Percentiles rank a stretch among this genome's conserved stretches.
Conservation (phyloP, 2,329 filamentous ascomycete species). For the Stagonosporopsis chrysanthemi region DNA sequence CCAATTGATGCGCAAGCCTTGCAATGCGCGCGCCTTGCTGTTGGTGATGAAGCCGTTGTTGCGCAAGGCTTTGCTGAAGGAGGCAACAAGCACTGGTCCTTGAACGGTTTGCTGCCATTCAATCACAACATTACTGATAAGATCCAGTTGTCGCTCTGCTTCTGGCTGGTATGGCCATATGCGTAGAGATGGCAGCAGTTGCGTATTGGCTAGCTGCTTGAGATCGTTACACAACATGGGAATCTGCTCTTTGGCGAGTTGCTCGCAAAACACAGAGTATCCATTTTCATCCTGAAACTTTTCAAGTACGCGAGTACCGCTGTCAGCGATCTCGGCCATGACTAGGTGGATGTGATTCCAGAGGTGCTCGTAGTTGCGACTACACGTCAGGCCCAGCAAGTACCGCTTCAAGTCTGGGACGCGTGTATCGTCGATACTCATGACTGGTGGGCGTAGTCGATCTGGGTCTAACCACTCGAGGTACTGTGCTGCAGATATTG, state of each 20-base stretch:
- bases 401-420: slow-evolving; percentile 15
- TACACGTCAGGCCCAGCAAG: slow-evolving; percentile 9
- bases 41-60: slow-evolving; percentile 14
- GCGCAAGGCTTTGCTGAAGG: slow-evolving; percentile 14
- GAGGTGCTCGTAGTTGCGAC: slow-evolving; percentile 14
- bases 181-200: slow-evolving; percentile 6
- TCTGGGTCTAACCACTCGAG: slow-evolving; percentile 12
- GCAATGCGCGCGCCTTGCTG: slow-evolving; percentile 6
- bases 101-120: slow-evolving; percentile 10
- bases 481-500: slow-evolving; percentile 13
- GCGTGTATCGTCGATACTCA: slow-evolving; percentile 10
- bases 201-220: slow-evolving; percentile 4
- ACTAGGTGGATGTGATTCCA: slow-evolving; percentile 15
- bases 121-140: background rate
- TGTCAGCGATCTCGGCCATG: slow-evolving; percentile 16
- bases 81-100: slow-evolving; percentile 9
- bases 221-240: slow-evolving; percentile 6
- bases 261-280: slow-evolving; percentile 14
- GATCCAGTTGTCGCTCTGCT: slow-evolving; percentile 6
- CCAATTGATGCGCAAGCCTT: slow-evolving; percentile 13
- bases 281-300: slow-evolving; percentile 9
- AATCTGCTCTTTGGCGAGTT: slow-evolving; percentile 7
- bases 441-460: slow-evolving; percentile 13
- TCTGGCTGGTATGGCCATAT: slow-evolving; percentile 14
- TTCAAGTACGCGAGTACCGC: slow-evolving; percentile 8